Percentiles rank a stretch among this genome's conserved stretches.
Evolutionary conservation across 208 protist species (phyloP).

Genomic region (Trypanosoma lewisi): DNA sequence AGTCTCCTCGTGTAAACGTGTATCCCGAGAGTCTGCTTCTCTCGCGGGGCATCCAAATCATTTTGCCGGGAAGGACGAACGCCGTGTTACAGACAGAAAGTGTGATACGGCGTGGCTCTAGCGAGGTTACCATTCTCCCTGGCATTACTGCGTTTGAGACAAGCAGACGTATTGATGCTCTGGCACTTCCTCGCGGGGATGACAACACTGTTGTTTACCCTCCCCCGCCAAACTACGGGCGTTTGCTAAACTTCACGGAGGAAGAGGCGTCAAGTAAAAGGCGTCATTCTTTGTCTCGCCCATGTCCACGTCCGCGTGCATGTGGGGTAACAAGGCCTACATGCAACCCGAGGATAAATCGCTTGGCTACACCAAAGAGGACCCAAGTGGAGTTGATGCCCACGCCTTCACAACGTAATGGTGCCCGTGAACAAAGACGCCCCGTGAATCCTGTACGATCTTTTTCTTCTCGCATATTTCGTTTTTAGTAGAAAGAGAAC

Average conservation of each 20-base stretch:
- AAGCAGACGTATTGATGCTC: constrained; percentile 9
- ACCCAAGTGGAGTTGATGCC: not conserved
- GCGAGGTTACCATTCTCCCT: not conserved
- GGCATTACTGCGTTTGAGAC: constrained; percentile 18
- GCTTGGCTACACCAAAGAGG: constrained; percentile 23
- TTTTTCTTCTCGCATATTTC: not conserved
- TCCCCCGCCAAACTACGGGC: constrained; percentile 57
- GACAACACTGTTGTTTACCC: not conserved
- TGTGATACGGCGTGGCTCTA: not conserved
- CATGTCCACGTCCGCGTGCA: not conserved
- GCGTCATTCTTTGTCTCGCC: constrained; percentile 5
- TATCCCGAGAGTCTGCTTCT: too few species aligned
- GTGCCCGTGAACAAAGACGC: constrained; percentile 13
- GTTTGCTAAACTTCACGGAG: constrained; percentile 52
- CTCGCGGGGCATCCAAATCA: too few species aligned
- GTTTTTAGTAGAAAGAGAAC: constrained; percentile 13
- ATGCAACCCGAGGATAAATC: constrained; percentile 9
- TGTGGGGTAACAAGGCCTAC: not conserved
- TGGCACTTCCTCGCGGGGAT: constrained; percentile 15
- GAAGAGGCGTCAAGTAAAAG: constrained; percentile 36
- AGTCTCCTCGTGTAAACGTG: not conserved
- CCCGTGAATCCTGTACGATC: not conserved
- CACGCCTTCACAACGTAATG: not conserved
- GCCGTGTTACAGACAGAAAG: too few species aligned
- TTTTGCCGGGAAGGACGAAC: not conserved